Percentiles rank a stretch among this genome's conserved stretches.
Conservation (phyloP, 108 stramenopile genomes). For the Nitzschia palea region DNA sequence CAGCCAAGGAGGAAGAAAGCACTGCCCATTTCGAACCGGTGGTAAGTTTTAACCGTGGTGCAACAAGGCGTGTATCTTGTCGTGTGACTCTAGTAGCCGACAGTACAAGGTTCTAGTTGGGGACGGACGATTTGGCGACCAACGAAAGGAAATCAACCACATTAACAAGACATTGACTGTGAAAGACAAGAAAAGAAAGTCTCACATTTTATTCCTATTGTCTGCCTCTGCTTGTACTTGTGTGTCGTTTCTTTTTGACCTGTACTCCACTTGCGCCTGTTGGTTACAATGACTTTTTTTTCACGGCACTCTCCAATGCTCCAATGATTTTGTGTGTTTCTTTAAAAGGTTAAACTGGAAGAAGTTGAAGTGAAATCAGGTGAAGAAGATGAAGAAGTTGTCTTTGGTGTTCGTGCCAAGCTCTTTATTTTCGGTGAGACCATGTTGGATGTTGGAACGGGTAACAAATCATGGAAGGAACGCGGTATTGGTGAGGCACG, state of each 20-base stretch:
- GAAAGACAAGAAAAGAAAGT: too few relatives aligned
- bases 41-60: conserved; percentile 56
- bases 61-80: too few relatives aligned
- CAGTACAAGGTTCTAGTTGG: too few relatives aligned
- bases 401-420: conserved; percentile 85
- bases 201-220: not conserved
- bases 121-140: too few relatives aligned
- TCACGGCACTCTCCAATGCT: not conserved
- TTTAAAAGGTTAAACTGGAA: conserved; percentile 90
- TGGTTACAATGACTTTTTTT: not conserved
- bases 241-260: not conserved
- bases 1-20: conserved; percentile 76
- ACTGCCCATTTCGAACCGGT: conserved; percentile 90
- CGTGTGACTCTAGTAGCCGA: too few relatives aligned
- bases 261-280: not conserved
- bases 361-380: conserved; percentile 97
- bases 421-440: conserved; percentile 97
- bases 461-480: conserved; percentile 97
- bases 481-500: conserved; percentile 96
- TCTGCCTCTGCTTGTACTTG: not conserved
- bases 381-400: conserved; percentile 95
- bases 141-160: too few relatives aligned
- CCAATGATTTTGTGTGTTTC: not conserved
- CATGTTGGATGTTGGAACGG: conserved; percentile 95
- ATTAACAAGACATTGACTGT: too few relatives aligned